A percentile compares a stretch with the other conserved stretches of the same genome.
phyloP scores from a whole-genome alignment of 2,329 filamentous ascomycete species.

The Penicillium sp. region DNA sequence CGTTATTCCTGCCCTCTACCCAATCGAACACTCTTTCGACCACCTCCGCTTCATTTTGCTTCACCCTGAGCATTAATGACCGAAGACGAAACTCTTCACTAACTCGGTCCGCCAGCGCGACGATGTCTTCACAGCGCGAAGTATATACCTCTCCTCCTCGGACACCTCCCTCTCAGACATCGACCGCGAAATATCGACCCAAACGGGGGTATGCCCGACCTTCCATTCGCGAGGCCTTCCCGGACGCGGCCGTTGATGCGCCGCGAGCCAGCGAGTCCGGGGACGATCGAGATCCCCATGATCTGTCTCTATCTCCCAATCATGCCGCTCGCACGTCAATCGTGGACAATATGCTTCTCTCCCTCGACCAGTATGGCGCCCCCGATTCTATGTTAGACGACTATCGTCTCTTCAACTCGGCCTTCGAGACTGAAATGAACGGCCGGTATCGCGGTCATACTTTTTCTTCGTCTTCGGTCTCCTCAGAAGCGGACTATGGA shows the following conservation, averaged over 20 bases:
- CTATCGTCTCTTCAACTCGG: slow-evolving; percentile 40
- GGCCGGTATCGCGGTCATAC: slow-evolving; percentile 57
- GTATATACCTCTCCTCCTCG: slow-evolving; percentile 37
- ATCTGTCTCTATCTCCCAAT: slow-evolving; percentile 74
- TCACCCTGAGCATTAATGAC: neutral
- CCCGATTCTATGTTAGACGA: slow-evolving; percentile 36
- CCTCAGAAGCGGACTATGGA: slow-evolving; percentile 54
- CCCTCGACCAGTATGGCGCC: slow-evolving; percentile 76
- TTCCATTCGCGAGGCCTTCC: slow-evolving; percentile 43
- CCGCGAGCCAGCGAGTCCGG: slow-evolving; percentile 36
- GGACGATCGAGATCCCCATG: slow-evolving; percentile 59
- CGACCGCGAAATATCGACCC: slow-evolving; percentile 29
- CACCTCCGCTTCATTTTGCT: neutral
- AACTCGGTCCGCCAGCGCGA: slow-evolving; percentile 17
- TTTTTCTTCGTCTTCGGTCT: slow-evolving; percentile 56
- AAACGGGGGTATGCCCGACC: slow-evolving; percentile 31
- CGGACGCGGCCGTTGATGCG: slow-evolving; percentile 35
- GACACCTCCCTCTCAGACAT: slow-evolving; percentile 38
- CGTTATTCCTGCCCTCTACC: slow-evolving; percentile 1
- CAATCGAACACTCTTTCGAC: neutral
- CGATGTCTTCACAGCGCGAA: slow-evolving; percentile 31
- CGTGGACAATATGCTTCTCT: slow-evolving; percentile 92
- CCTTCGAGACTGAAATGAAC: slow-evolving; percentile 40
- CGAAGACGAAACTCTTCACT: neutral
- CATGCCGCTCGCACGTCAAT: slow-evolving; percentile 84